Conservation (phyloP, 768 basidiomycete genomes). For the Hirschioporus abietinus region DNA sequence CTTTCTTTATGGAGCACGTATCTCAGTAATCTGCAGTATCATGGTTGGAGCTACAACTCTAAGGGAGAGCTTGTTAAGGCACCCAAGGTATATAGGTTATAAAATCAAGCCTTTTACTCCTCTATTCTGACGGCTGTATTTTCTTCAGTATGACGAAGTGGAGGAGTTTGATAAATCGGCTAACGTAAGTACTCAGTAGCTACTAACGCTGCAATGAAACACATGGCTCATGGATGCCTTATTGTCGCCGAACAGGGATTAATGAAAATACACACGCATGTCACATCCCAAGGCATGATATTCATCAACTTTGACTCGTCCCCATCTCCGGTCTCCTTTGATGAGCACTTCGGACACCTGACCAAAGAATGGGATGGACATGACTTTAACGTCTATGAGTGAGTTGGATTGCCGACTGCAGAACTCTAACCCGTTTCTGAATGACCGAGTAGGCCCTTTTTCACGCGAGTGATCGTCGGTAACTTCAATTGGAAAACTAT, state of each 20-base stretch:
- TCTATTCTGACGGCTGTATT: neutral
- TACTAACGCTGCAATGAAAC: neutral
- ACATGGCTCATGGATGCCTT: neutral
- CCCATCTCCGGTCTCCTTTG: conserved; percentile 11
- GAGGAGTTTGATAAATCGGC: conserved; percentile 11
- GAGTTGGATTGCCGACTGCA: neutral
- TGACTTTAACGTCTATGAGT: neutral
- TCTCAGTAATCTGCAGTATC: conserved; percentile 6
- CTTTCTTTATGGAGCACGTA: neutral
- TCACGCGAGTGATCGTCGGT: conserved; percentile 2
- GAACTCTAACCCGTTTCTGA: neutral
- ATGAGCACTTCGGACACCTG: conserved; percentile 10
- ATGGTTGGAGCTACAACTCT: conserved; percentile 11
- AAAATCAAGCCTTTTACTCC: neutral
- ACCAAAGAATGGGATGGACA: neutral
- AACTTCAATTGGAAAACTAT: conserved; percentile 8
- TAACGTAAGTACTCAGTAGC: neutral
- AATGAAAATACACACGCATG: conserved; percentile 13
- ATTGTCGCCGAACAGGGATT: conserved; percentile 5
- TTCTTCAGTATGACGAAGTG: conserved; percentile 9
- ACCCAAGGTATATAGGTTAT: conserved; percentile 7
- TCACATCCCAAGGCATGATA: conserved; percentile 12
- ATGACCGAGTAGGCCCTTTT: neutral
- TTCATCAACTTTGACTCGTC: conserved; percentile 13
- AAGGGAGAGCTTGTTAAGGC: conserved; percentile 14